Evolutionary conservation across 768 basidiomycete genomes (phyloP).

Genomic region (Pleurotus sapidus): DNA sequence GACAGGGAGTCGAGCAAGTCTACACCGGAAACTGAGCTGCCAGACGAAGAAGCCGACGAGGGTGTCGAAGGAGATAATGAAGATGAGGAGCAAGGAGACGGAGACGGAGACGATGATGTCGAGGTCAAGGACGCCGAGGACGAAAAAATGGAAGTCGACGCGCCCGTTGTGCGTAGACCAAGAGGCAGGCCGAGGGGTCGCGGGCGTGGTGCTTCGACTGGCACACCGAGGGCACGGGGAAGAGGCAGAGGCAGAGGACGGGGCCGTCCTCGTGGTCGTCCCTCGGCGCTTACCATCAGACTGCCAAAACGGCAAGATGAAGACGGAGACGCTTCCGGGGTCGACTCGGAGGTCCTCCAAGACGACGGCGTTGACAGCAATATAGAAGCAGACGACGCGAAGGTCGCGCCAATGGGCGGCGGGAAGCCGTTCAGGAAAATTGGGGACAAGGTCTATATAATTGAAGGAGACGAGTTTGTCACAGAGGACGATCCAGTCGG

Average conservation of each 20-base stretch:
- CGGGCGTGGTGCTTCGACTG: slow-evolving; percentile 26
- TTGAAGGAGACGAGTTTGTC: slow-evolving; percentile 88
- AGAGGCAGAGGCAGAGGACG: slow-evolving; percentile 32
- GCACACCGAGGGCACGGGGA: slow-evolving; percentile 32
- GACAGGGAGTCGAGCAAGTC: slow-evolving; percentile 13
- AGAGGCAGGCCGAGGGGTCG: slow-evolving; percentile 39
- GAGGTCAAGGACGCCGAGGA: slow-evolving; percentile 25
- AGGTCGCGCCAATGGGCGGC: slow-evolving; percentile 42
- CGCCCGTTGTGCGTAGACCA: slow-evolving; percentile 25
- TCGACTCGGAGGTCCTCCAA: slow-evolving; percentile 37
- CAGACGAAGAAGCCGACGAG: slow-evolving; percentile 24
- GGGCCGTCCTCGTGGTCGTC: slow-evolving; percentile 28
- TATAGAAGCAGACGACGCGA: slow-evolving; percentile 25
- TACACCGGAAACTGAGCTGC: slow-evolving; percentile 13
- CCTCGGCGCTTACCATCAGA: slow-evolving; percentile 25
- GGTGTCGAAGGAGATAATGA: slow-evolving; percentile 32
- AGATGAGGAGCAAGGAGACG: slow-evolving; percentile 11
- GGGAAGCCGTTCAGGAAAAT: slow-evolving; percentile 75
- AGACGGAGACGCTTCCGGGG: slow-evolving; percentile 20
- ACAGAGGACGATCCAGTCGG: slow-evolving; percentile 84
- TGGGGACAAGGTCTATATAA: slow-evolving; percentile 69
- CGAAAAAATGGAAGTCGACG: slow-evolving; percentile 17
- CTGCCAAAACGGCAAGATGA: slow-evolving; percentile 27
- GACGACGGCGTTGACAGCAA: slow-evolving; percentile 17
- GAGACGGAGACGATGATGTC: slow-evolving; percentile 23